Percentiles rank a stretch among this genome's conserved stretches.
phyloP scores from a whole-genome alignment of 1,284 basidiomycete genomes.

The Trichosporon sp. region DNA sequence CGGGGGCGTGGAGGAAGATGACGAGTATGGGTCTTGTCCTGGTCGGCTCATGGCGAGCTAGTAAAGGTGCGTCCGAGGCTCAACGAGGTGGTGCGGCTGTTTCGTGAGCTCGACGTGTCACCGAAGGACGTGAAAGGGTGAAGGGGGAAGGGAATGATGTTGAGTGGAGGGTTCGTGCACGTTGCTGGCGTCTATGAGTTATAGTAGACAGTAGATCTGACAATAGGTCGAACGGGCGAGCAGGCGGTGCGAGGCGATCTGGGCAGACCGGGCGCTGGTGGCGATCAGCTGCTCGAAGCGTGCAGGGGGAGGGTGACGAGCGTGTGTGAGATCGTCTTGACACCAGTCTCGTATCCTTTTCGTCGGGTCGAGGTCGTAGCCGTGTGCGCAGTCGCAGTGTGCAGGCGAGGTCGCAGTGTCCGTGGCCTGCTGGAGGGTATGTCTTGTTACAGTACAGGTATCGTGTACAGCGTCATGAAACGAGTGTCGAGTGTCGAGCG shows the following conservation, averaged over 20 bases:
- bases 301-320: not conserved
- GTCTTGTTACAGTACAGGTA: not conserved
- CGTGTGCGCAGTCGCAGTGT: not conserved
- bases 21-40: conserved; percentile 2
- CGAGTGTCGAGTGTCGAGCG: no score
- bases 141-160: not conserved
- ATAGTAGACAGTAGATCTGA: conserved; percentile 4
- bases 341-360: no score
- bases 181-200: not conserved
- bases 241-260: no score
- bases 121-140: not conserved
- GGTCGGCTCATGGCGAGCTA: conserved; percentile 1
- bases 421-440: not conserved
- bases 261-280: not conserved
- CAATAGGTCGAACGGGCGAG: not conserved
- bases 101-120: not conserved
- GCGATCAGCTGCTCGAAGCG: not conserved
- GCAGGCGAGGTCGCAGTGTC: not conserved
- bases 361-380: not conserved
- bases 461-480: not conserved
- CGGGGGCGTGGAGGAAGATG: not conserved
- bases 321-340: not conserved
- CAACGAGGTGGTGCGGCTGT: not conserved
- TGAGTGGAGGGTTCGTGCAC: not conserved
- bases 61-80: not conserved